A percentile compares a stretch with the other conserved stretches of the same genome.
Conservation (phyloP, 768 basidiomycete species). For the Termitomyces sp. region DNA sequence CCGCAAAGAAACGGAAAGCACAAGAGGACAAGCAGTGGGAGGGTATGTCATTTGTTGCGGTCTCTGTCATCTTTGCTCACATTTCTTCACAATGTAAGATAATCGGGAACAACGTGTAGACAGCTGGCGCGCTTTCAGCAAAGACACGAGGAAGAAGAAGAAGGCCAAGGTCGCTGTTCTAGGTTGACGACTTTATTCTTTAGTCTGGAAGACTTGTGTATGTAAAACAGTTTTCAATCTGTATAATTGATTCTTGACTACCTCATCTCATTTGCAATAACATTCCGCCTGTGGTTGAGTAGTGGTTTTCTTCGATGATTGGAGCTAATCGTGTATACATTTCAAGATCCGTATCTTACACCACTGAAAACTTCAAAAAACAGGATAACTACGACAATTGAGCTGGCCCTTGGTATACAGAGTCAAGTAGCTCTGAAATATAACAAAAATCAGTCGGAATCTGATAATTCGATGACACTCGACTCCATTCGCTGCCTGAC, state of each 20-base stretch:
- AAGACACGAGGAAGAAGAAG: constrained; percentile 76
- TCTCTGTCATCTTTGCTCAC: neutral
- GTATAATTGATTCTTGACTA: constrained; percentile 12
- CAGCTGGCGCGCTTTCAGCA: constrained; percentile 76
- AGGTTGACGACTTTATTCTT: constrained; percentile 37
- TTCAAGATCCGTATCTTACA: constrained; percentile 5
- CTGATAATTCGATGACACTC: constrained; percentile 52
- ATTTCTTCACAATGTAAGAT: constrained; percentile 32
- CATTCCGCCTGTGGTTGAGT: constrained; percentile 12
- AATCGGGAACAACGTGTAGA: constrained; percentile 77
- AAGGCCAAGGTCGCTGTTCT: constrained; percentile 64
- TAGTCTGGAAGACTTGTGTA: constrained; percentile 14
- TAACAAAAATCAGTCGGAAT: constrained; percentile 32
- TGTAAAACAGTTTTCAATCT: constrained; percentile 16
- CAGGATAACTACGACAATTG: neutral
- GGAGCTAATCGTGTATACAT: constrained; percentile 7
- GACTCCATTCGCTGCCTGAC: constrained; percentile 34
- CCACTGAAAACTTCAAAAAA: neutral
- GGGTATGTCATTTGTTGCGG: constrained; percentile 39
- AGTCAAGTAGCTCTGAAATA: neutral
- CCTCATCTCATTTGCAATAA: constrained; percentile 2
- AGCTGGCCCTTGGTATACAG: neutral
- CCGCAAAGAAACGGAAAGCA: constrained; percentile 74
- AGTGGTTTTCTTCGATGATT: constrained; percentile 2
- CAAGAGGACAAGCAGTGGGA: constrained; percentile 91